Evolutionary conservation across 768 basidiomycete species (phyloP), one percentile per base, ranked within the genome.

Genomic region (Boletus reticuloceps): DNA sequence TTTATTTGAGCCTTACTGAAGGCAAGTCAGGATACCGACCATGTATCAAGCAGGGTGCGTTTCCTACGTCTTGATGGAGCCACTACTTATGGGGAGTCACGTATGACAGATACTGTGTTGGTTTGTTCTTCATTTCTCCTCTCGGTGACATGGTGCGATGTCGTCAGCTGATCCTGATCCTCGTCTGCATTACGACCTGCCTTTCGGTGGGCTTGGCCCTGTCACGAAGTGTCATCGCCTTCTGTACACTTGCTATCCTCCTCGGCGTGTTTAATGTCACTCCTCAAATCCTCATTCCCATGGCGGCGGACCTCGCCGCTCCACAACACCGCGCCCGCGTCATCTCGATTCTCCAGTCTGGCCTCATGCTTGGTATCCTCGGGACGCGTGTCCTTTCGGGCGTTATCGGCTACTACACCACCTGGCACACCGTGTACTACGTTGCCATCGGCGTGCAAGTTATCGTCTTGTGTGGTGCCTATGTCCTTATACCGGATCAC

Each of bases 41-140:
- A 75, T 88, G 22, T 71, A 85, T 29, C 86, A 88, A 66, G 84
- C 80, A 14, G 87, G 87, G 85, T 86, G 64, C 45, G 72, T 63
- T 7, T 31, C 4, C 31, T 3, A 19, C 14, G 13, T 36, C 12
- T 36, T 36, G 4, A 11, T 17, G 27, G 9, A 31, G 19, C 11
- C 17, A 3, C 9, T 19, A 32, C 19, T 49, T 6, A 57, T 14
- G 13, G 27, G 10, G 9, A 47, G 25, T 51, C 12, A 25, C 11
- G 13, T 16, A 20, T 29, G 25, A 22, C 17, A 46, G 40, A 9
- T 58, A 55, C 38, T 51, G 54, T 17, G 51, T 69, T 17, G 79
- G 79, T 2, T 65, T 81, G 29, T 61, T 79, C 16, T 63, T 79
- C 44, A 71, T 81, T 50, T 72, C 76, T 8, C 79, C 79, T 10